These are phyloP conservation scores for Teratosphaeria gauchensis DNA, from an alignment of 2,329 filamentous ascomycete genomes.

Conservation along the genomic window DNA sequence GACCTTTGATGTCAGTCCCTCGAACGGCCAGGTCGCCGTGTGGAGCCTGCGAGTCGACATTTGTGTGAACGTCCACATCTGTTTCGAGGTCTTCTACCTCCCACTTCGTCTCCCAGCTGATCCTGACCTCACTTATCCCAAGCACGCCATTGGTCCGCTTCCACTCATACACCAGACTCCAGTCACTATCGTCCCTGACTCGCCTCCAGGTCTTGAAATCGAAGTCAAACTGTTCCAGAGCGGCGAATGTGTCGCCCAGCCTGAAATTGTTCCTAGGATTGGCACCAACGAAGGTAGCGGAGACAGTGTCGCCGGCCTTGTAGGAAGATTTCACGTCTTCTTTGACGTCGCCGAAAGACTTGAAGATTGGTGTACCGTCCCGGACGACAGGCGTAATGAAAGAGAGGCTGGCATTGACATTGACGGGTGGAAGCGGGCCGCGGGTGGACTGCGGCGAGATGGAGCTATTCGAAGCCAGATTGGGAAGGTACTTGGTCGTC, in stretches of 20 bases:
- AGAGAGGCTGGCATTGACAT: slow-evolving; percentile 62
- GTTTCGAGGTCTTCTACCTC: slow-evolving; percentile 27
- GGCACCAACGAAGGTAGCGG: slow-evolving; percentile 67
- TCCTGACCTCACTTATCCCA: slow-evolving; percentile 66
- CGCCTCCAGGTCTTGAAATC: slow-evolving; percentile 48
- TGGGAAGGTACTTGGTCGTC: slow-evolving; percentile 56
- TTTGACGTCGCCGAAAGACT: slow-evolving; percentile 60
- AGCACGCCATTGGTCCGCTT: slow-evolving; percentile 57
- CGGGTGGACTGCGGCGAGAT: slow-evolving; percentile 16
- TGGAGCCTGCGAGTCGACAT: neutral
- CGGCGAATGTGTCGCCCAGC: slow-evolving; percentile 66
- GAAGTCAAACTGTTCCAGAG: slow-evolving; percentile 55
- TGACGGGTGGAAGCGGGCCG: slow-evolving; percentile 65
- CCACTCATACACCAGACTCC: slow-evolving; percentile 77
- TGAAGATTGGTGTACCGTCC: slow-evolving; percentile 57
- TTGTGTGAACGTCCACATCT: neutral
- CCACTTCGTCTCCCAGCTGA: slow-evolving; percentile 66
- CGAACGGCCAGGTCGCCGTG: slow-evolving; percentile 18
- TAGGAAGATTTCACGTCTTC: slow-evolving; percentile 43
- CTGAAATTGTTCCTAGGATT: slow-evolving; percentile 84
- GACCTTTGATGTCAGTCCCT: slow-evolving; percentile 41
- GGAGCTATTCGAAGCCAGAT: neutral
- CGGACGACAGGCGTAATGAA: slow-evolving; percentile 74
- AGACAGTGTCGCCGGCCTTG: slow-evolving; percentile 50
- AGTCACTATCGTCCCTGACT: slow-evolving; percentile 67